Evolutionary conservation across 2,329 filamentous ascomycete species (phyloP).

Genomic region (Fusarium protoensiforme): DNA sequence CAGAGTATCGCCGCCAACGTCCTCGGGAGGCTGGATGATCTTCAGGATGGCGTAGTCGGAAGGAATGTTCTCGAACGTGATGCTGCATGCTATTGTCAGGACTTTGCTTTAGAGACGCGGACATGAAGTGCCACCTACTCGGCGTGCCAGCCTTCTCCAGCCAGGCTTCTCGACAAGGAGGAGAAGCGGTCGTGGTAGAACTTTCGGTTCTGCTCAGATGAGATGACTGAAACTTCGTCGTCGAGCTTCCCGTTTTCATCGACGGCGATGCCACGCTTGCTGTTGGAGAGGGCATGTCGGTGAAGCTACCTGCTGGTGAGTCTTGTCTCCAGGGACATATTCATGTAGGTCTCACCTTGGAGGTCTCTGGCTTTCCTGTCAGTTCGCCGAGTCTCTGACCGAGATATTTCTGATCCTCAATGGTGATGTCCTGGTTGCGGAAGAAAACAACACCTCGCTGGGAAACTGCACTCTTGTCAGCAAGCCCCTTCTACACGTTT

Average conservation of each 20-base stretch:
- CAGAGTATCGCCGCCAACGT: conserved; percentile 19
- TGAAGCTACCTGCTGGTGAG: conserved; percentile 5
- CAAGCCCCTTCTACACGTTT: not conserved
- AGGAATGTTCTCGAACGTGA: conserved; percentile 20
- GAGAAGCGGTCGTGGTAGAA: conserved; percentile 21
- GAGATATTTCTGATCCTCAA: conserved; percentile 19
- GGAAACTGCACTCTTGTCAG: not conserved
- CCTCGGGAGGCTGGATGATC: conserved; percentile 16
- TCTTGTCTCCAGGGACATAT: not conserved
- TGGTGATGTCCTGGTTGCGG: conserved; percentile 16
- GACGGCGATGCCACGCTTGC: conserved; percentile 20
- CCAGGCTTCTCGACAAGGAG: conserved; percentile 13
- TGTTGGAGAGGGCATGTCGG: conserved; percentile 20
- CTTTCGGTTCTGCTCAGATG: conserved; percentile 20
- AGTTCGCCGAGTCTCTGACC: conserved; percentile 16
- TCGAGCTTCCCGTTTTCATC: conserved; percentile 23
- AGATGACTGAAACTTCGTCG: conserved; percentile 23
- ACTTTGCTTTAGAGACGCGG: not conserved
- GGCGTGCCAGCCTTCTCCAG: conserved; percentile 21
- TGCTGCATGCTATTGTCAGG: not conserved
- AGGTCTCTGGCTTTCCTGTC: conserved; percentile 22
- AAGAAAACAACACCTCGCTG: conserved; percentile 23
- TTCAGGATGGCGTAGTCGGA: conserved; percentile 18
- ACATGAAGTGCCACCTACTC: conserved; percentile 6
- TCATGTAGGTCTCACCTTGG: conserved; percentile 7